Percentiles rank a stretch among this genome's conserved stretches.
Conservation (phyloP, 805 yeast species). For the Ogataea pignaliae region DNA sequence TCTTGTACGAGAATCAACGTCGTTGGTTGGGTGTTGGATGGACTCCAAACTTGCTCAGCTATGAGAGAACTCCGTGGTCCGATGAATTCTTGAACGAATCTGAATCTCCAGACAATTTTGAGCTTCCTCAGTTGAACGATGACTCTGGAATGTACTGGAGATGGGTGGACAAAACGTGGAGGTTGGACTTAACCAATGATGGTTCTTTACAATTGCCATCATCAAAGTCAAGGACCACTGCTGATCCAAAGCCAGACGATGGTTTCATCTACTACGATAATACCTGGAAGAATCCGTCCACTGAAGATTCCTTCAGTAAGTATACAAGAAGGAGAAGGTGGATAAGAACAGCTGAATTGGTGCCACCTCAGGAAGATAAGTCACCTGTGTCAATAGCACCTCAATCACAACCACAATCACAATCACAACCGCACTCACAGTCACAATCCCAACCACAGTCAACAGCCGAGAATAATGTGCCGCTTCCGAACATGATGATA, state of each 20-base stretch:
- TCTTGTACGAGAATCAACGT: constrained; percentile 89
- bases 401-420: background rate
- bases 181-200: constrained; percentile 82
- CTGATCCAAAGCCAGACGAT: constrained; percentile 73
- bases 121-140: constrained; percentile 70
- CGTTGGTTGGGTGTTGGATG: constrained; percentile 98
- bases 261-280: constrained; percentile 89
- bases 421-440: background rate
- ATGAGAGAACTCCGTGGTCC: constrained; percentile 96
- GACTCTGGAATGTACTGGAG: constrained; percentile 80
- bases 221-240: constrained; percentile 53
- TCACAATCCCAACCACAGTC: background rate
- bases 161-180: constrained; percentile 94
- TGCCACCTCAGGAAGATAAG: constrained; percentile 30
- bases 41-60: constrained; percentile 87
- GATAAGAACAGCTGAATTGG: constrained; percentile 90
- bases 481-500: background rate
- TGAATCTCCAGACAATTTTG: constrained; percentile 69
- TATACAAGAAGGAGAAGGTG: constrained; percentile 94
- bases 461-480: too few relatives aligned
- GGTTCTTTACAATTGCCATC: constrained; percentile 73
- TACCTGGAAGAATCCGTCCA: constrained; percentile 87
- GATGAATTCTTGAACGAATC: constrained; percentile 91
- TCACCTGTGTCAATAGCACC: background rate
- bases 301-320: constrained; percentile 83